Evolutionary conservation across 371 early-diverging fungal genomes (phyloP).

Genomic region (Batkoa obscura): DNA sequence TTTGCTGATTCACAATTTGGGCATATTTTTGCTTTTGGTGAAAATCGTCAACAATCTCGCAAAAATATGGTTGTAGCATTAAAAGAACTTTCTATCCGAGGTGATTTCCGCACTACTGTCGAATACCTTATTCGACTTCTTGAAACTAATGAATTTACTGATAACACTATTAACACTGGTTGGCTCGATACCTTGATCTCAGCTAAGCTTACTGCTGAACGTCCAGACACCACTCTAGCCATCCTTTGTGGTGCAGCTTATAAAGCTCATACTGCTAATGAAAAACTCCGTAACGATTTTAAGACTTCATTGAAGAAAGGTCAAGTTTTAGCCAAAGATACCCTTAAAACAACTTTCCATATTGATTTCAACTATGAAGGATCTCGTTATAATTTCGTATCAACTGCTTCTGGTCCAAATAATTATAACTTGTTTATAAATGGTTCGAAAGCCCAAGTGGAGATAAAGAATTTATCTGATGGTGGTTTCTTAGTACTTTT

Average conservation of each 20-base stretch:
- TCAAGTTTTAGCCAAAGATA: slow-evolving; percentile 62
- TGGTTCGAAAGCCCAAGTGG: slow-evolving; percentile 61
- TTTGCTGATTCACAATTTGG: slow-evolving; percentile 99
- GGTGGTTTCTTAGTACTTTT: slow-evolving; percentile 82
- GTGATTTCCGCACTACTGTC: slow-evolving; percentile 95
- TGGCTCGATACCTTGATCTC: slow-evolving; percentile 93
- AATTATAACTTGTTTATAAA: slow-evolving; percentile 62
- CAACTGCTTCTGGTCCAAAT: slow-evolving; percentile 59
- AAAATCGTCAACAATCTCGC: slow-evolving; percentile 79
- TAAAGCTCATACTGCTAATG: slow-evolving; percentile 52
- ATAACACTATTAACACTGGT: slow-evolving; percentile 83
- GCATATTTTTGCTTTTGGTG: slow-evolving; percentile 95
- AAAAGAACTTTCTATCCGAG: slow-evolving; percentile 94
- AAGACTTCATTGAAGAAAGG: slow-evolving; percentile 69
- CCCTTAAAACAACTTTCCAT: slow-evolving; percentile 49
- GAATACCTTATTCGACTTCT: slow-evolving; percentile 89
- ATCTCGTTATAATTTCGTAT: slow-evolving; percentile 69
- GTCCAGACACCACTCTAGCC: slow-evolving; percentile 74
- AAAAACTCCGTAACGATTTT: slow-evolving; percentile 47
- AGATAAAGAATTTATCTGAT: slow-evolving; percentile 68
- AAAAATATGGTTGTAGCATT: slow-evolving; percentile 93
- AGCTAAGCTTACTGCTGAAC: slow-evolving; percentile 64
- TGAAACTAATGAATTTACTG: slow-evolving; percentile 73
- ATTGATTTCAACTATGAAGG: slow-evolving; percentile 84
- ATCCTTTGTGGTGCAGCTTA: slow-evolving; percentile 84